A percentile compares a stretch with the other conserved stretches of the same genome.
phyloP scores from a whole-genome alignment of 805 yeast genomes.

The Cyberlindnera galapagoensis region DNA sequence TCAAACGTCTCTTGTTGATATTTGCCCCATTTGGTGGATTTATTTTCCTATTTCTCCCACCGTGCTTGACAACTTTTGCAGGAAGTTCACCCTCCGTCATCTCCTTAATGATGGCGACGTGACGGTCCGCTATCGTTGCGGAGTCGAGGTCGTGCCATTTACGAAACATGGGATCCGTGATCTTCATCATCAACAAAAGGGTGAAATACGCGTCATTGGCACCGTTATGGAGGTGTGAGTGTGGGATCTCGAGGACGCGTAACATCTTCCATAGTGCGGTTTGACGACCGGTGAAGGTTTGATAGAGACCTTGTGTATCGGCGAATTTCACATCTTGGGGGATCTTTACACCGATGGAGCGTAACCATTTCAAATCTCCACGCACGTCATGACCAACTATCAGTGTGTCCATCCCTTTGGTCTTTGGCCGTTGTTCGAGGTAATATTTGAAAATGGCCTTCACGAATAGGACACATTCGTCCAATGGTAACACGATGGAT shows the following conservation, averaged over 20 bases:
- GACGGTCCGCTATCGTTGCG: no score
- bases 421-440: slow-evolving; percentile 25
- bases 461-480: slow-evolving; percentile 32
- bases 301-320: slow-evolving; percentile 43
- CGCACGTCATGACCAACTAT: slow-evolving; percentile 56
- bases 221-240: slow-evolving; percentile 59
- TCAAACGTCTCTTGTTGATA: no score
- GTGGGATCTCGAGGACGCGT: slow-evolving; percentile 44
- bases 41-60: no score
- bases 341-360: slow-evolving; percentile 38
- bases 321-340: slow-evolving; percentile 28
- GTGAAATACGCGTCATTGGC: slow-evolving; percentile 69
- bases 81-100: no score
- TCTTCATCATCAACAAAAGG: slow-evolving; percentile 39
- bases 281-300: neutral
- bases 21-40: no score
- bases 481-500: slow-evolving; percentile 35
- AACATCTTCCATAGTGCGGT: slow-evolving; percentile 37
- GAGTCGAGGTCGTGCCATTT: slow-evolving; percentile 6
- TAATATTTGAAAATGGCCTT: slow-evolving; percentile 40
- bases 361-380: slow-evolving; percentile 51
- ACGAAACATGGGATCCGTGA: slow-evolving; percentile 43
- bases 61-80: no score
- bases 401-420: slow-evolving; percentile 26
- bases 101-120: no score